phyloP scores from a whole-genome alignment of 2,329 filamentous ascomycete species.

The Fusarium sp. region DNA sequence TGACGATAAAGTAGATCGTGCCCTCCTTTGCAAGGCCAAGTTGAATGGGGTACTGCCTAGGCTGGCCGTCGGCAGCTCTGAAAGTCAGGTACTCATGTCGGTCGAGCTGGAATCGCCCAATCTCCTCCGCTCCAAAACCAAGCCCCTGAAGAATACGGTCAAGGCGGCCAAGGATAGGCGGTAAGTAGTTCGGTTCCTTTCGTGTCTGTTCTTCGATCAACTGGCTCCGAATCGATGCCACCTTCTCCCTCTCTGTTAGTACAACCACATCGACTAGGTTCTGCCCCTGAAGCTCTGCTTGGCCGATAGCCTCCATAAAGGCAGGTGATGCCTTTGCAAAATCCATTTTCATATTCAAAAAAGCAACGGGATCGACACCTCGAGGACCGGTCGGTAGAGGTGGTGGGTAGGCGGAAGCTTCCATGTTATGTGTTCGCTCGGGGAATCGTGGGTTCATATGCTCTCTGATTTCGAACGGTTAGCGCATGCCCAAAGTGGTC shows the following conservation, averaged over 20 bases:
- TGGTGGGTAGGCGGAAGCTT: constrained; percentile 61
- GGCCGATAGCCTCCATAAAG: constrained; percentile 67
- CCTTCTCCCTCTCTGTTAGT: constrained; percentile 63
- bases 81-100: constrained; percentile 68
- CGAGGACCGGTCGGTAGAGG: constrained; percentile 56
- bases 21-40: constrained; percentile 69
- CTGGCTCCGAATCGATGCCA: constrained; percentile 61
- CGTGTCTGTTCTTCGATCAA: constrained; percentile 68
- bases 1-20: constrained; percentile 71
- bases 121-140: constrained; percentile 64
- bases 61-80: constrained; percentile 61
- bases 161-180: constrained; percentile 69
- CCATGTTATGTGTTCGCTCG: constrained; percentile 61
- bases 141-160: constrained; percentile 66
- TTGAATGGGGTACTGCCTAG: constrained; percentile 61
- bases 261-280: constrained; percentile 66
- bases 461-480: constrained; percentile 62
- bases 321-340: constrained; percentile 66
- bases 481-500: constrained; percentile 62
- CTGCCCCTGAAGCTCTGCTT: constrained; percentile 58
- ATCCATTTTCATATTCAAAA: constrained; percentile 68
- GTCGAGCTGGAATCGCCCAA: constrained; percentile 63
- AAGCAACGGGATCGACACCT: constrained; percentile 65
- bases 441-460: constrained; percentile 60
- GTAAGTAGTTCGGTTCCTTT: constrained; percentile 71